Base-by-base conservation (phyloP, 306 rosid genomes). In the Medicago ruthenica region DNA sequence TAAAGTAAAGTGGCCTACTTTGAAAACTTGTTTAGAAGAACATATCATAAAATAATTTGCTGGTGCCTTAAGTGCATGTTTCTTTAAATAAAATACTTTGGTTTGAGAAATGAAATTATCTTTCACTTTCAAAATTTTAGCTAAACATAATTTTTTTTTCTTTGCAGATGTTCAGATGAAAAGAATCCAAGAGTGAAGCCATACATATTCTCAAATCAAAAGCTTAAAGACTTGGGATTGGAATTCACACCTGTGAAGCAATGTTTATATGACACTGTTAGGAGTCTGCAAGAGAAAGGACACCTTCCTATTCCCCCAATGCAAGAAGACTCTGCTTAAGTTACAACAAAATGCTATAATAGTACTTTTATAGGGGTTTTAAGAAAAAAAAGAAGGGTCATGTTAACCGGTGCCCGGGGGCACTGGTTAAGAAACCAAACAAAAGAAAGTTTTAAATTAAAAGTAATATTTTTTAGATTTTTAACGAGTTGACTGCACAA, bases 261-360 rank as follows among this genome's bases (percentile, higher is more conserved):
- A 68, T 82, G 92, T 80, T 64, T 95, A 1, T 90, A 95, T 76
- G 98, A 95, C 8, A 90, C 97, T 3, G 97, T 95, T 24, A 95
- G 73, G 89, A 86, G 88, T 81, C 82, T 95, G 50, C 98, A 89
- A 76, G 91, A 95, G 70, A 92, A 89, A 66, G 98, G 98, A 17
- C 92, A 86, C 83, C 89, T 95, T 85, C 75, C 89, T 64, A 31
- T 78, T 3, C 90, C 81, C 4, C 15, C 82, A 12, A 84, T 76
- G 37, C 75, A 83, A 44, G 60, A 77, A 69, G 84, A 91, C 20
- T 79, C 90, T 36, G 13, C 81, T 62, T 65, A 72, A 73, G 15
- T 54, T 58, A 40, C 0, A 61, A 61, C 2, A 34, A 62, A 69
- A 42, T 9, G 34, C 31, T 9, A 34, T 60, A n/a, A 14, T 61